phyloP scores from a whole-genome alignment of 345 rosid species.

The Salix koriyanagi region DNA sequence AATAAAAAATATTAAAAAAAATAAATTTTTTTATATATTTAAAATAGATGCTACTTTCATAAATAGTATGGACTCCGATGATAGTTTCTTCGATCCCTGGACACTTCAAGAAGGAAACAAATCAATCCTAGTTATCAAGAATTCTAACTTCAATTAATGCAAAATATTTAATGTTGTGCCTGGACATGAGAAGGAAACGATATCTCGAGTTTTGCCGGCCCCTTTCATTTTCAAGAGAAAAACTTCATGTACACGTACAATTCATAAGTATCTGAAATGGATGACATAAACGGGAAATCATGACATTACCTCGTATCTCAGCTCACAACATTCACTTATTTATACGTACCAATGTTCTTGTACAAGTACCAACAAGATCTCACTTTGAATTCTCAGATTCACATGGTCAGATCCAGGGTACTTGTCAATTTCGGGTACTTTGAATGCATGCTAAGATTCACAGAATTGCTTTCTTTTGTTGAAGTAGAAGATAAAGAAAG shows the following conservation, averaged over 20 bases:
- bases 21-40: neutral
- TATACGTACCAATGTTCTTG: slow-evolving; percentile 12
- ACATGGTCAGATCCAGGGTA: slow-evolving; percentile 41
- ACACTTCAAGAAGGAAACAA: neutral
- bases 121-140: neutral
- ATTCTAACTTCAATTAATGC: neutral
- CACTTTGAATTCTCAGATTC: slow-evolving; percentile 37
- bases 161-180: neutral
- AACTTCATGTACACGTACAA: neutral
- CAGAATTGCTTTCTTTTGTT: neutral
- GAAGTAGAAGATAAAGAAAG: slow-evolving; percentile 49
- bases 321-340: neutral
- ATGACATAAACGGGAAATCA: neutral
- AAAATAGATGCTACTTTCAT: neutral
- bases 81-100: neutral
- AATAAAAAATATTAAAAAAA: too few species aligned
- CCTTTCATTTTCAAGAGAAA: neutral
- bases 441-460: neutral
- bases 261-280: neutral
- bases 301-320: neutral
- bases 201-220: neutral
- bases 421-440: slow-evolving; percentile 25
- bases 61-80: neutral
- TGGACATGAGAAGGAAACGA: neutral
- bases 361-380: slow-evolving; percentile 48